Conservation (phyloP, 768 basidiomycete species). For the Leucocoprinus leucothites region DNA sequence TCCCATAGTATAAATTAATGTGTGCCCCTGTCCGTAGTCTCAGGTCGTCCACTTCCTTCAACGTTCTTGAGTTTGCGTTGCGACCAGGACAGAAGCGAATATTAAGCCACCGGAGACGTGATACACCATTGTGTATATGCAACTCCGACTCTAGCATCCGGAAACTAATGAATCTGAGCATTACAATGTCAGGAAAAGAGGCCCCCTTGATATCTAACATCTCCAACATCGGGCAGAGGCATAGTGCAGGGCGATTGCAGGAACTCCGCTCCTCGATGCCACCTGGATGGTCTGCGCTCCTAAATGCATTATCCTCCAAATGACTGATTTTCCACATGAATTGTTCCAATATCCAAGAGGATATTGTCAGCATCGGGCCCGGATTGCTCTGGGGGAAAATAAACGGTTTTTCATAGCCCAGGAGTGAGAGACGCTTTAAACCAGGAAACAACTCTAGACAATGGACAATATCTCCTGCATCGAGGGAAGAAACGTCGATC, state of each 20-base stretch:
- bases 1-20: not conserved
- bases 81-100: not conserved
- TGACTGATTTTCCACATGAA: not conserved
- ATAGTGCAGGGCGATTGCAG: not conserved
- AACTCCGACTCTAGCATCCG: not conserved
- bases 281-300: too few relatives aligned
- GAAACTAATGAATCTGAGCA: not conserved
- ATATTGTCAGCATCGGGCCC: not conserved
- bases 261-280: too few relatives aligned
- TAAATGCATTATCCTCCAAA: too few relatives aligned
- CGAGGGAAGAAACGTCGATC: not conserved
- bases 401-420: not conserved
- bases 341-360: not conserved
- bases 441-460: not conserved
- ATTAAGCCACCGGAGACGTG: not conserved
- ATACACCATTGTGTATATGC: not conserved
- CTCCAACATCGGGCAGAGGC: not conserved
- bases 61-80: not conserved
- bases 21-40: not conserved
- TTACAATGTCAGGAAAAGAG: not conserved
- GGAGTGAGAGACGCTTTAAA: not conserved
- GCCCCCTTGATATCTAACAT: not conserved
- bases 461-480: not conserved
- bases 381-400: not conserved
- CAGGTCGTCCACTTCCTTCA: not conserved